These are phyloP conservation scores for Dipteronia sinensis DNA, from an alignment of 345 rosid species.

Conservation along the genomic window DNA sequence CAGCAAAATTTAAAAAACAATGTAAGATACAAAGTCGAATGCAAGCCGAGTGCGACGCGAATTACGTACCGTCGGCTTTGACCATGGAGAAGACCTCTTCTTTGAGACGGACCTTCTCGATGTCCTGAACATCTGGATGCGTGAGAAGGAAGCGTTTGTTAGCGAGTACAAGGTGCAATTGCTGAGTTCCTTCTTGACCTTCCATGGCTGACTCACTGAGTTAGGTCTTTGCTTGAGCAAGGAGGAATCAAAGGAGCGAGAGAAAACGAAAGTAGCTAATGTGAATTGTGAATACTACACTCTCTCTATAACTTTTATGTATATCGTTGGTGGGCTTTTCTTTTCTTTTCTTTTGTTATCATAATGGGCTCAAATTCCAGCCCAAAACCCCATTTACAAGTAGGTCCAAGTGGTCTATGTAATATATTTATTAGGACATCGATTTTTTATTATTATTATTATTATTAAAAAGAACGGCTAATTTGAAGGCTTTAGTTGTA, in stretches of 20 bases:
- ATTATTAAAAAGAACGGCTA: too few relatives aligned
- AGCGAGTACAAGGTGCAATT: constrained; percentile 80
- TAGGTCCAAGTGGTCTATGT: too few relatives aligned
- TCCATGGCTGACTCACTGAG: constrained; percentile 60
- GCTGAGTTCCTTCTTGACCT: constrained; percentile 77
- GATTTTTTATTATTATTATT: too few relatives aligned
- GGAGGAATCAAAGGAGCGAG: not conserved
- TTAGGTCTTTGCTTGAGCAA: constrained; percentile 18
- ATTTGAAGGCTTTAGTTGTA: too few relatives aligned
- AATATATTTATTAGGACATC: too few relatives aligned
- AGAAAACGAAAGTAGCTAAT: too few relatives aligned
- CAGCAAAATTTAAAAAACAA: not conserved
- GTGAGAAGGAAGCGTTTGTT: constrained; percentile 80
- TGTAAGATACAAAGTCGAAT: not conserved
- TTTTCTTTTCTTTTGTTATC: too few relatives aligned
- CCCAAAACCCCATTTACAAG: too few relatives aligned
- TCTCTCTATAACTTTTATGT: not conserved
- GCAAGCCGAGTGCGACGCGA: constrained; percentile 1
- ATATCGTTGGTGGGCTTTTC: not conserved
- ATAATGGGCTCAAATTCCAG: too few relatives aligned
- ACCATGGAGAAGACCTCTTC: constrained; percentile 76
- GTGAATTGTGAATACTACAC: not conserved
- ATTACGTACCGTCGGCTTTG: constrained; percentile 62
- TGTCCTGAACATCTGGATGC: constrained; percentile 79
- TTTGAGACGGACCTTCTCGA: constrained; percentile 88